These are phyloP conservation scores for Colletotrichum sp. DNA, from an alignment of 2,329 filamentous ascomycete species.

Conservation along the genomic window DNA sequence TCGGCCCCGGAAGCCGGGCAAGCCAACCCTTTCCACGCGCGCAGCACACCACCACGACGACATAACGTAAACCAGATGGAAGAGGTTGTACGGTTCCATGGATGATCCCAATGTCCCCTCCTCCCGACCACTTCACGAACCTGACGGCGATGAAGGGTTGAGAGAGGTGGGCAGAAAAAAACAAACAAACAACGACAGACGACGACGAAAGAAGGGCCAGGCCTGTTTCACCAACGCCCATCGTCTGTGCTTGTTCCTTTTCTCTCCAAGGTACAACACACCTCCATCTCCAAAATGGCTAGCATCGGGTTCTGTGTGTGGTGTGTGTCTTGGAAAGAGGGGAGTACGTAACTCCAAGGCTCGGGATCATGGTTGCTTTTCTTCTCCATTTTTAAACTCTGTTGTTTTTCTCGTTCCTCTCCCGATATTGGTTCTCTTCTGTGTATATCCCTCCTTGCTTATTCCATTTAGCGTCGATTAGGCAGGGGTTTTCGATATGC, in stretches of 20 bases:
- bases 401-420: background rate
- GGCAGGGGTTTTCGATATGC: background rate
- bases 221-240: background rate
- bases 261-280: background rate
- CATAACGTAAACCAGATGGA: background rate
- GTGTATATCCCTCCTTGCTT: background rate
- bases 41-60: background rate
- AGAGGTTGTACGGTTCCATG: background rate
- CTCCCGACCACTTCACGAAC: background rate
- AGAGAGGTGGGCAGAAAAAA: background rate
- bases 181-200: background rate
- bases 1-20: conserved; percentile 1
- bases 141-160: background rate
- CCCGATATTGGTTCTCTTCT: background rate
- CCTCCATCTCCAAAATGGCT: background rate
- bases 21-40: background rate
- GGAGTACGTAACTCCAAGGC: background rate
- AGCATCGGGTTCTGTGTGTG: background rate
- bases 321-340: background rate
- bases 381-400: conserved; percentile 1
- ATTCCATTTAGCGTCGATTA: conserved; percentile 4
- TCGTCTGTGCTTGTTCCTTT: background rate
- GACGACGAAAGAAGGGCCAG: background rate
- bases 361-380: conserved; percentile 1
- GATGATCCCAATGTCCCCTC: background rate